These are phyloP conservation scores for Jaapia argillacea DNA, from an alignment of 768 basidiomycete species.

Conservation along the genomic window DNA sequence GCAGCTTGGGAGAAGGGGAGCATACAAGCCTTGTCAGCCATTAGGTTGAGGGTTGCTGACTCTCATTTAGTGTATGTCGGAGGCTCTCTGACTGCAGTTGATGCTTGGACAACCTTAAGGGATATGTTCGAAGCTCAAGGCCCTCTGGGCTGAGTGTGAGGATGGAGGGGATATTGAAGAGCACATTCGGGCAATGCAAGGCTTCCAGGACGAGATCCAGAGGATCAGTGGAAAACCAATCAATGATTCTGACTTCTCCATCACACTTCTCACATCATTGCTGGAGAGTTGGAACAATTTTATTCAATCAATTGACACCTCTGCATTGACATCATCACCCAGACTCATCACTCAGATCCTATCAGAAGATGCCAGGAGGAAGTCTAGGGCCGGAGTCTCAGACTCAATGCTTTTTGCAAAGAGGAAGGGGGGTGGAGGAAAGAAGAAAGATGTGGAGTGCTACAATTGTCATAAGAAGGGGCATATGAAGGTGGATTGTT, in stretches of 20 bases:
- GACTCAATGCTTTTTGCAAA: too few relatives aligned
- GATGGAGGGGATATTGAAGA: conserved; percentile 22
- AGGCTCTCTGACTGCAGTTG: conserved; percentile 12
- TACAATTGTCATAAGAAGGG: conserved; percentile 19
- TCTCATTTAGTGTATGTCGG: conserved; percentile 19
- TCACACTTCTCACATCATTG: conserved; percentile 11
- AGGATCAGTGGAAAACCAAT: background rate
- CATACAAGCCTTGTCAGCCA: conserved; percentile 19
- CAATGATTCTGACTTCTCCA: conserved; percentile 8
- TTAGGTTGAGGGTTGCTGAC: conserved; percentile 19
- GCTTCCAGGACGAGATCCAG: conserved; percentile 12
- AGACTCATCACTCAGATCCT: conserved; percentile 10
- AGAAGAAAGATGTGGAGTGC: conserved; percentile 7
- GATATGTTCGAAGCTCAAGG: conserved; percentile 20
- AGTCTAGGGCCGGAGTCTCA: too few relatives aligned
- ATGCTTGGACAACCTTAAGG: conserved; percentile 20
- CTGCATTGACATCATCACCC: conserved; percentile 2
- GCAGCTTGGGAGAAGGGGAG: conserved; percentile 19
- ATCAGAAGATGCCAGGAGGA: background rate
- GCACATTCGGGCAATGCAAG: conserved; percentile 19
- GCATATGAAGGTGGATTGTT: conserved; percentile 20
- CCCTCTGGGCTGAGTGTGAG: conserved; percentile 13
- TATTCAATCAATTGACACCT: conserved; percentile 8
- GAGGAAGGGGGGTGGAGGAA: background rate
- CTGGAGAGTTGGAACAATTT: conserved; percentile 14